A percentile compares a stretch with the other conserved stretches of the same genome.
Evolutionary conservation across 2,329 filamentous ascomycete species (phyloP).

Genomic region (Gyromitra esculenta): DNA sequence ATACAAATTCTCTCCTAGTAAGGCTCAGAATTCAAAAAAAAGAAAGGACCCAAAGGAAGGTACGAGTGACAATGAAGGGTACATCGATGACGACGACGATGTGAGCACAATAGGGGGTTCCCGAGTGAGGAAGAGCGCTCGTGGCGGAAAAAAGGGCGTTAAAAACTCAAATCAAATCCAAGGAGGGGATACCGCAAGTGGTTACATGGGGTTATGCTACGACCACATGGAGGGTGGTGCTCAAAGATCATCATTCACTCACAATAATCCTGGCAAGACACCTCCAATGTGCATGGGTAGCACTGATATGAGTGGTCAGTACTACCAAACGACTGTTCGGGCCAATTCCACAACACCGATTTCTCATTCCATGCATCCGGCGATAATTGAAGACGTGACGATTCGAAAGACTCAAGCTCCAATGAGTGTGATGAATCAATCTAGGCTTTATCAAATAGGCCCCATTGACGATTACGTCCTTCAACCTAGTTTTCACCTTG

Average conservation of each 20-base stretch:
- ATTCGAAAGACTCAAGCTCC: constrained; percentile 61
- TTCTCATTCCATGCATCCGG: constrained; percentile 58
- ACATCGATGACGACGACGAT: constrained; percentile 61
- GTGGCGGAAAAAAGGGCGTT: constrained; percentile 31
- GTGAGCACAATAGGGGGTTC: constrained; percentile 7
- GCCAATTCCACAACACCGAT: constrained; percentile 58
- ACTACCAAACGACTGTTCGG: constrained; percentile 65
- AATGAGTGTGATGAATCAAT: constrained; percentile 42
- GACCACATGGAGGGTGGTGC: constrained; percentile 59
- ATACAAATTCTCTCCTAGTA: constrained; percentile 94
- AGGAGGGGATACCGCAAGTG: constrained; percentile 31
- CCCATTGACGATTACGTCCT: constrained; percentile 35
- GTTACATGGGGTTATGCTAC: constrained; percentile 50
- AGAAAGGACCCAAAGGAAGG: constrained; percentile 64
- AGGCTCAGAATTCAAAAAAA: constrained; percentile 65
- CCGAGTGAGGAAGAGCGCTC: constrained; percentile 39
- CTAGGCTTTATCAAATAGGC: constrained; percentile 42
- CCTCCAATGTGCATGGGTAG: constrained; percentile 64
- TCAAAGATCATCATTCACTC: constrained; percentile 65
- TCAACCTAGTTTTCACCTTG: constrained; percentile 32
- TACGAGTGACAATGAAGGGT: constrained; percentile 64
- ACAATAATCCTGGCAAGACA: constrained; percentile 65
- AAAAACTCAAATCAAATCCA: constrained; percentile 40
- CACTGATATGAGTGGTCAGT: constrained; percentile 63
- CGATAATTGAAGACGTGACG: constrained; percentile 61